Percentiles rank a stretch among this genome's conserved stretches.
These are phyloP conservation scores for Penicillium decumbens DNA, from an alignment of 2,329 filamentous ascomycete genomes.

Conservation along the genomic window DNA sequence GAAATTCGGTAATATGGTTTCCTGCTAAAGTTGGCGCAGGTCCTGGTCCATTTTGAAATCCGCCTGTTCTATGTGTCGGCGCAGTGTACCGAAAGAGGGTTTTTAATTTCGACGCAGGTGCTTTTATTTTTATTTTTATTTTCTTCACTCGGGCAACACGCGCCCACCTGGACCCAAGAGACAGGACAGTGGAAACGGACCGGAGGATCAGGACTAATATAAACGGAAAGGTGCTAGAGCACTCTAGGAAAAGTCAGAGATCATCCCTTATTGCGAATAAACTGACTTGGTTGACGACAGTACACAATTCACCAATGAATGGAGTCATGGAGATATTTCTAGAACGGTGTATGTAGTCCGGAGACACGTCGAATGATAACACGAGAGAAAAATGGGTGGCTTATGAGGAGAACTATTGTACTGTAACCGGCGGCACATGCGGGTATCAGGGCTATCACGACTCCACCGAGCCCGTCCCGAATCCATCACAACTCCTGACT, in stretches of 20 bases:
- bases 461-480: constrained; percentile 4
- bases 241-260: background rate
- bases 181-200: constrained; percentile 7
- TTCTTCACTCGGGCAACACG: constrained; percentile 1
- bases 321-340: background rate
- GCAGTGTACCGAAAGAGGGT: background rate
- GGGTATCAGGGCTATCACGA: background rate
- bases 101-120: background rate
- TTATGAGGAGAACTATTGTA: constrained; percentile 19
- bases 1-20: background rate
- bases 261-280: background rate
- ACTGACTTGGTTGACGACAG: background rate
- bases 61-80: background rate
- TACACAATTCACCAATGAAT: background rate
- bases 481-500: background rate
- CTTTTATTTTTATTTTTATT: too few species aligned
- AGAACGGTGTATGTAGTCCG: background rate
- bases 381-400: background rate
- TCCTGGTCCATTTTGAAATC: background rate
- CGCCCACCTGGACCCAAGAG: constrained; percentile 9
- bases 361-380: background rate
- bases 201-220: background rate
- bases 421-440: constrained; percentile 14
- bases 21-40: background rate
- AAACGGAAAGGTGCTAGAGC: too few species aligned